phyloP scores from a whole-genome alignment of 2,329 filamentous ascomycete genomes.

The Parafenestella ontariensis region DNA sequence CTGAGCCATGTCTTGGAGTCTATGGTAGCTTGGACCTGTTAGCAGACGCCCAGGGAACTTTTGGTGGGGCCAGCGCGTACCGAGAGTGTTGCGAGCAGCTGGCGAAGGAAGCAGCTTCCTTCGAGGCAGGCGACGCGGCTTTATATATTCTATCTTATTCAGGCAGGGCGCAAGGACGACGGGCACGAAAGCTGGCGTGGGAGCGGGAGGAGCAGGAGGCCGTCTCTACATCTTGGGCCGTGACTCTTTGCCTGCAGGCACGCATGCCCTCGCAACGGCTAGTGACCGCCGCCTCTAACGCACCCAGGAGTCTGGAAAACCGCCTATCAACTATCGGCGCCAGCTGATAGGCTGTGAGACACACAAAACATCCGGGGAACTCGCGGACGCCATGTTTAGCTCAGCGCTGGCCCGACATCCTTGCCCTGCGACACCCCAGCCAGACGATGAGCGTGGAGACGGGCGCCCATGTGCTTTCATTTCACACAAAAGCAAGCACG shows the following conservation, averaged over 20 bases:
- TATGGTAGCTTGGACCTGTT: slow-evolving; percentile 32
- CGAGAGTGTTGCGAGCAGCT: slow-evolving; percentile 30
- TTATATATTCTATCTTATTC: slow-evolving; percentile 20
- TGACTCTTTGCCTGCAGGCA: slow-evolving; percentile 37
- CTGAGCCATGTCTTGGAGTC: slow-evolving; percentile 35
- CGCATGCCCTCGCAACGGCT: slow-evolving; percentile 23
- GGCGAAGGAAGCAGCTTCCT: slow-evolving; percentile 21
- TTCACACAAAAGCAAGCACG: slow-evolving; percentile 10
- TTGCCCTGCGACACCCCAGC: slow-evolving; percentile 1
- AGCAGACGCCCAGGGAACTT: slow-evolving; percentile 26
- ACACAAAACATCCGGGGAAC: slow-evolving; percentile 9
- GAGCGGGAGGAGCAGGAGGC: slow-evolving; percentile 28
- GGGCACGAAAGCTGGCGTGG: slow-evolving; percentile 10
- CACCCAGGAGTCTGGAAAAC: slow-evolving; percentile 30
- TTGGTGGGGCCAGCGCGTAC: slow-evolving; percentile 39
- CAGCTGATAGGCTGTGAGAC: slow-evolving; percentile 22
- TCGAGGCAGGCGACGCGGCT: slow-evolving; percentile 18
- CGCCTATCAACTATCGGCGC: slow-evolving; percentile 13
- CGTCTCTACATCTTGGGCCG: slow-evolving; percentile 25
- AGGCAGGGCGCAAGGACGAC: slow-evolving; percentile 18
- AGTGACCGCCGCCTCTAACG: slow-evolving; percentile 18
- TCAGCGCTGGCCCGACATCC: slow-evolving; percentile 8
- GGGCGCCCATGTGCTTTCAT: slow-evolving; percentile 6
- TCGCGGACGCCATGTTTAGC: slow-evolving; percentile 11
- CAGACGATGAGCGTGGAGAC: slow-evolving; percentile 7